Evolutionary conservation across 2,329 filamentous ascomycete genomes (phyloP).

Genomic region (Pseudogymnoascus sp.): DNA sequence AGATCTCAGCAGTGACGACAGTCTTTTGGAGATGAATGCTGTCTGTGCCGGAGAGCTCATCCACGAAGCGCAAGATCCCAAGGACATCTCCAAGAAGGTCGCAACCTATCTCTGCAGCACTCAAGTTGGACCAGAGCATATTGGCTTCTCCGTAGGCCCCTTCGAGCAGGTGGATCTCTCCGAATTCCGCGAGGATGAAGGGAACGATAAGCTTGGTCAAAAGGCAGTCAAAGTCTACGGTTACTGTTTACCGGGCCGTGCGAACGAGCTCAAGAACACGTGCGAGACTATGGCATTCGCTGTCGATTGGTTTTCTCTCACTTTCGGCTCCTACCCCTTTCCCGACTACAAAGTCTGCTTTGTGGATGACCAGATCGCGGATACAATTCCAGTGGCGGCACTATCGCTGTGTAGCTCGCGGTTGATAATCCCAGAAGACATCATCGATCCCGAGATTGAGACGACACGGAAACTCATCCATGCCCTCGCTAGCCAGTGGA

Average conservation of each 20-base stretch:
- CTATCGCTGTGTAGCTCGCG: slow-evolving; percentile 82
- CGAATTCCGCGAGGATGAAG: slow-evolving; percentile 80
- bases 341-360: slow-evolving; percentile 90
- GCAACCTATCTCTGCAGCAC: slow-evolving; percentile 74
- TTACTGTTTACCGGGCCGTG: slow-evolving; percentile 79
- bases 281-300: slow-evolving; percentile 77
- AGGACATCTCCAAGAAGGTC: slow-evolving; percentile 75
- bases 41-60: slow-evolving; percentile 84
- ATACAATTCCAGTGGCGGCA: slow-evolving; percentile 70
- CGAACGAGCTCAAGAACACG: slow-evolving; percentile 77
- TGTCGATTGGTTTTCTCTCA: slow-evolving; percentile 84
- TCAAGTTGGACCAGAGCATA: slow-evolving; percentile 74
- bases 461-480: slow-evolving; percentile 75
- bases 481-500: slow-evolving; percentile 84
- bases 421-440: slow-evolving; percentile 73
- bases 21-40: slow-evolving; percentile 78
- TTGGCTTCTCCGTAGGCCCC: slow-evolving; percentile 88
- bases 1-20: slow-evolving; percentile 65
- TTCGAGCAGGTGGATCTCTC: slow-evolving; percentile 90
- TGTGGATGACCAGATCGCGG: slow-evolving; percentile 75
- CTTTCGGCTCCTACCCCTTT: slow-evolving; percentile 86
- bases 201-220: slow-evolving; percentile 82
- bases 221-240: slow-evolving; percentile 84
- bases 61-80: slow-evolving; percentile 70
- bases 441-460: slow-evolving; percentile 78